Evolutionary conservation across 129 eudicot species (phyloP).

Genomic region (Flaveria brownii): DNA sequence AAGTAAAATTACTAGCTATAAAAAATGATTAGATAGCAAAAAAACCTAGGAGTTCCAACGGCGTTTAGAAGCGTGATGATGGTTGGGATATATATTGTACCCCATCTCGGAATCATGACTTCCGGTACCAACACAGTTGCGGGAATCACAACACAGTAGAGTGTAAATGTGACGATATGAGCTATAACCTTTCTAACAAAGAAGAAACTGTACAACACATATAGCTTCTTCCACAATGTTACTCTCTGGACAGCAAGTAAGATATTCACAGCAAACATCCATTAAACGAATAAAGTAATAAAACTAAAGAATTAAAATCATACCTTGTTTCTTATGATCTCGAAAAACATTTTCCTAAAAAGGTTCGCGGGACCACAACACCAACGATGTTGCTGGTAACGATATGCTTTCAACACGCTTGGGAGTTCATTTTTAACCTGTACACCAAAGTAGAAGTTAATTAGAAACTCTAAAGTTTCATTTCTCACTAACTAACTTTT

Average conservation of each 20-base stretch:
- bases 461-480: background rate
- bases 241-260: background rate
- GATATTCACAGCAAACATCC: background rate
- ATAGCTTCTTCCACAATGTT: constrained; percentile 4
- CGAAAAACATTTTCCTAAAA: constrained; percentile 5
- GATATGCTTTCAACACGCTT: background rate
- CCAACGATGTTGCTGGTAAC: constrained; percentile 13
- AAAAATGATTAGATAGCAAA: background rate
- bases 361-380: constrained; percentile 11
- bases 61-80: constrained; percentile 2
- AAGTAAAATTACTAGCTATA: background rate
- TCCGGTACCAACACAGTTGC: constrained; percentile 6
- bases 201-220: constrained; percentile 11
- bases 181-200: constrained; percentile 3
- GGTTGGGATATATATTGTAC: background rate
- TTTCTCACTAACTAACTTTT: background rate
- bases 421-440: constrained; percentile 10
- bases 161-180: constrained; percentile 11
- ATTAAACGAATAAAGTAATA: background rate
- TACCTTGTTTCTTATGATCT: constrained; percentile 11
- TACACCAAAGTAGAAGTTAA: background rate
- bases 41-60: constrained; percentile 4
- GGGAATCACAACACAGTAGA: constrained; percentile 12
- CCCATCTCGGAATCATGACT: constrained; percentile 9
- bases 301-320: background rate